A percentile compares a stretch with the other conserved stretches of the same genome.
Conservation (phyloP, 1,139 yeast genomes). For the Candida glucosophila region DNA sequence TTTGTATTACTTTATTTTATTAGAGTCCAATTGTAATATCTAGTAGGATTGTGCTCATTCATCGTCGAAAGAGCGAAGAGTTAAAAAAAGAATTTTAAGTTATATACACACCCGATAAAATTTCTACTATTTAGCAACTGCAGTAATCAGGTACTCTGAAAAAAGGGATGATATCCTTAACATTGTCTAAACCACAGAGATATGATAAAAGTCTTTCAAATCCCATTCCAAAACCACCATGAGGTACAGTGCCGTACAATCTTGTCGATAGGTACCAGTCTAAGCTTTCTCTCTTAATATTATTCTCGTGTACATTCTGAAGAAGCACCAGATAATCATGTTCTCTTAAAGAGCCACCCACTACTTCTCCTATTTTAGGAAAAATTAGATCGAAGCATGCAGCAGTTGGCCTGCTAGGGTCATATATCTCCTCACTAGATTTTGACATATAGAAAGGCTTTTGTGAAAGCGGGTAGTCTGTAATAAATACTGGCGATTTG, state of each 20-base stretch:
- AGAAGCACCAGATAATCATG: conserved; percentile 44
- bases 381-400: conserved; percentile 84
- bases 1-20: too few relatives aligned
- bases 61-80: conserved; percentile 4
- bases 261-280: conserved; percentile 78
- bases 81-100: conserved; percentile 2
- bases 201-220: conserved; percentile 78
- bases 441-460: conserved; percentile 91
- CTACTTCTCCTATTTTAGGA: conserved; percentile 93
- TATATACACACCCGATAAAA: too few relatives aligned
- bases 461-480: conserved; percentile 70
- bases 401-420: conserved; percentile 48
- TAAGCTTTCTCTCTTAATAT: conserved; percentile 52
- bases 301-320: conserved; percentile 38
- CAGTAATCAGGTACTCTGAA: conserved; percentile 42
- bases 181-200: conserved; percentile 63
- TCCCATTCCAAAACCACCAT: conserved; percentile 97
- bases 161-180: conserved; percentile 82
- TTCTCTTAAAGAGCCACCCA: conserved; percentile 92
- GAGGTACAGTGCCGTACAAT: conserved; percentile 76
- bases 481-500: conserved; percentile 75
- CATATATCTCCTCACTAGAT: conserved; percentile 14
- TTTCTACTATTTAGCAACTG: conserved; percentile 26
- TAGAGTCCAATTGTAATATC: conserved; percentile 6
- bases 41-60: neutral